Base-by-base conservation (phyloP, 345 rosid genomes). In the Eutrema heterophyllum region DNA sequence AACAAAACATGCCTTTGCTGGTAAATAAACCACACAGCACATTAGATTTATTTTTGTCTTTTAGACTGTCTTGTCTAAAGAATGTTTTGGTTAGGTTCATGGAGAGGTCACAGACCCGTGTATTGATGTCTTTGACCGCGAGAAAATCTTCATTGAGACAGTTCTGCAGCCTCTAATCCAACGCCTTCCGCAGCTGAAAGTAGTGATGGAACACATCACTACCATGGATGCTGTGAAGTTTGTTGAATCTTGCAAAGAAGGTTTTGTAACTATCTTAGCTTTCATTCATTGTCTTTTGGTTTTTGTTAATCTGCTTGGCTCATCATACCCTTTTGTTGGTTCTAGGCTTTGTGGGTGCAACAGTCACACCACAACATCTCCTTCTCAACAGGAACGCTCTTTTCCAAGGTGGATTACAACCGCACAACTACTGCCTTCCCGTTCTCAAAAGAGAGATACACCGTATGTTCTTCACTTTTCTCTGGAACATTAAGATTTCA, bases 341-440 rank as follows among this genome's bases (percentile, higher is more conserved):
- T 77, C 7, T 63, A 95, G 99, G 96, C 21, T 74, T 4, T 75
- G 84, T 92, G 33, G 96, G 93, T 16, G 99, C 97, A 60, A 95
- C 97, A 55, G 97, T 95, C 70, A 90, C 97, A 16, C 99, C 97
- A 18, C 99, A 92, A 55, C 99, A 95, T 82, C 93, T 92, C 73
- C 85, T 95, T 76, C 96, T 92, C 55, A 95, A 89, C 61, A 84
- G 99, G 67, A 92, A 92, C 62, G 92, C 97, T 51, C 79, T 95
- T 35, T 95, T 95, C 83, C 89, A 90, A 82, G 97, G 99, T 68
- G 99, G 97, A 81, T 61, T 92, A 74, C 97, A 84, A 70, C 97
- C 99, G 0, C 97, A 92, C 81, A 90, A 78, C 70, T 95, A 92
- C 81, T 95, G 99, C 71, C 97, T 95, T 79, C 97, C 97, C 3